Percentiles rank a stretch among this genome's conserved stretches.
phyloP scores from a whole-genome alignment of 2,329 filamentous ascomycete genomes.

The Camillea tinctor region DNA sequence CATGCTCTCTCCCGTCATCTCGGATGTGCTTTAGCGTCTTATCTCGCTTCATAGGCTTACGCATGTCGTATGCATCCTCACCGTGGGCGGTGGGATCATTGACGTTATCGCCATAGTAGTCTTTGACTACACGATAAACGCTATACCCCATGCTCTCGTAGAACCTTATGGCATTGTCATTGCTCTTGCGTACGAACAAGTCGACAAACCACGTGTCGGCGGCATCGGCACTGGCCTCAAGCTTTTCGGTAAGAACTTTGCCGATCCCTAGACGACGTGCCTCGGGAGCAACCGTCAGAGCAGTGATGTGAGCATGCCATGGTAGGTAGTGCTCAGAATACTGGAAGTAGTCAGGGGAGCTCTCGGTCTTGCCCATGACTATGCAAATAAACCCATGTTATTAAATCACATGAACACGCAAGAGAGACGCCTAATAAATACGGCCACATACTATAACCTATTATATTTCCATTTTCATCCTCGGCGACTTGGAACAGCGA shows the following conservation, averaged over 20 bases:
- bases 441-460: conserved; percentile 77
- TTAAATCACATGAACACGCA: conserved; percentile 24
- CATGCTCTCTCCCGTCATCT: conserved; percentile 74
- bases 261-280: conserved; percentile 86
- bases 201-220: conserved; percentile 94
- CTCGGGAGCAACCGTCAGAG: conserved; percentile 84
- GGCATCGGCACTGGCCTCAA: conserved; percentile 80
- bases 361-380: conserved; percentile 98
- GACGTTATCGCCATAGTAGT: conserved; percentile 89
- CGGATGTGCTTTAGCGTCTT: conserved; percentile 72
- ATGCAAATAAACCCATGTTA: conserved; percentile 5
- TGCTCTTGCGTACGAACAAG: conserved; percentile 86
- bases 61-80: conserved; percentile 96
- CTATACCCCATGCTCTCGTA: conserved; percentile 92
- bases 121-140: conserved; percentile 82
- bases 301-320: conserved; percentile 99
- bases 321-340: conserved; percentile 89
- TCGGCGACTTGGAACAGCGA: conserved; percentile 91
- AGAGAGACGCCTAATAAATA: not conserved
- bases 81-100: conserved; percentile 59
- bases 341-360: conserved; percentile 71
- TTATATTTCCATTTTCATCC: conserved; percentile 80
- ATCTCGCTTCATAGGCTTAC: conserved; percentile 85
- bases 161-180: conserved; percentile 80
- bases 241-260: conserved; percentile 73